phyloP scores from a whole-genome alignment of 805 yeast genomes.

The Peterozyma toletana region DNA sequence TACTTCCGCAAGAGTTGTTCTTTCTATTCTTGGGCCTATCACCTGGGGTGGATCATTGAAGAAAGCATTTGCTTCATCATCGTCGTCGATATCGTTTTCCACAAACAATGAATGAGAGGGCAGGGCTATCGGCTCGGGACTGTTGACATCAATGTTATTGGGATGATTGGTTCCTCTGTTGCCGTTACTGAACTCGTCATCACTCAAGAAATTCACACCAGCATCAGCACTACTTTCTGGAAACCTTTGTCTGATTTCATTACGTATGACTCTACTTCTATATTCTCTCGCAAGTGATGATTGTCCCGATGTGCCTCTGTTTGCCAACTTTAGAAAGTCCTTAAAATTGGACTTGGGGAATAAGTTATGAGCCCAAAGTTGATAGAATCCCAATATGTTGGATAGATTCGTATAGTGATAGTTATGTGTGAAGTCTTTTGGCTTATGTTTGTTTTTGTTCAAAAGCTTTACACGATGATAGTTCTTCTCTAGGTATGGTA shows the following conservation, averaged over 20 bases:
- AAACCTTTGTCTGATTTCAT: constrained; percentile 22
- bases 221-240: constrained; percentile 3
- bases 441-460: constrained; percentile 12
- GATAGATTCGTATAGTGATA: constrained; percentile 43
- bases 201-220: not conserved
- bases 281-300: constrained; percentile 34
- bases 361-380: constrained; percentile 68
- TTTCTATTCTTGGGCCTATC: not conserved
- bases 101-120: constrained; percentile 10
- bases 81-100: constrained; percentile 10
- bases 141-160: not conserved
- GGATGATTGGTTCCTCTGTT: too few species aligned
- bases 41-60: not conserved
- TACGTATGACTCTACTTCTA: constrained; percentile 23
- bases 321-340: constrained; percentile 55
- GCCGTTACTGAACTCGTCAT: not conserved
- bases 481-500: constrained; percentile 39
- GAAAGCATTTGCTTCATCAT: constrained; percentile 13
- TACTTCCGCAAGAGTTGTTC: constrained; percentile 3
- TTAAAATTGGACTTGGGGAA: constrained; percentile 76
- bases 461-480: constrained; percentile 27
- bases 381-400: constrained; percentile 48
- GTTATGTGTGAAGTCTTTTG: constrained; percentile 25
- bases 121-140: constrained; percentile 1
- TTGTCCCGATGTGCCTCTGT: constrained; percentile 38